Percentiles rank a stretch among this genome's conserved stretches.
Conservation (phyloP, 805 yeast genomes). For the Candida multigemmis region DNA sequence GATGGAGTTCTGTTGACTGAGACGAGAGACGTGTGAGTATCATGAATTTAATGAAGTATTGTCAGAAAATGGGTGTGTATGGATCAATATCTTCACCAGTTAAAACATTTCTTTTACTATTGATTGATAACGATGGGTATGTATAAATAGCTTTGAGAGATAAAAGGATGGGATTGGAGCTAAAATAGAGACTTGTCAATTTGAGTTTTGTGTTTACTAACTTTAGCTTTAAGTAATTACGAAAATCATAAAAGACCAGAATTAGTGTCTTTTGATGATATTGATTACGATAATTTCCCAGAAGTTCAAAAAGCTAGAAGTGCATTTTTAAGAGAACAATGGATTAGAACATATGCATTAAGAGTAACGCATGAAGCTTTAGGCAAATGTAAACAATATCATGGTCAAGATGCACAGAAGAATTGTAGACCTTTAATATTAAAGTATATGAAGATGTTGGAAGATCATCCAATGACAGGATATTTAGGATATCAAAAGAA, state of each 20-base stretch:
- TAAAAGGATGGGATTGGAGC: not conserved
- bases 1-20: too few species aligned
- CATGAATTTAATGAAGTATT: too few species aligned
- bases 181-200: constrained; percentile 3
- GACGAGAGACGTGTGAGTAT: too few species aligned
- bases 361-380: constrained; percentile 66
- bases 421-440: constrained; percentile 76
- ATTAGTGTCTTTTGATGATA: constrained; percentile 74
- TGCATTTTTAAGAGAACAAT: constrained; percentile 72
- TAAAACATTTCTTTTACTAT: constrained; percentile 4
- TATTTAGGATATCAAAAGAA: constrained; percentile 82
- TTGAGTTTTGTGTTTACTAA: constrained; percentile 4
- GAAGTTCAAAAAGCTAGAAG: constrained; percentile 68
- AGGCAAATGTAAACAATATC: constrained; percentile 65
- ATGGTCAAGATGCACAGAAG: constrained; percentile 42
- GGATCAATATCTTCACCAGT: constrained; percentile 3
- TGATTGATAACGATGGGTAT: constrained; percentile 9
- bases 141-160: constrained; percentile 3
- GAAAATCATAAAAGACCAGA: constrained; percentile 48
- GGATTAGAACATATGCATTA: constrained; percentile 60
- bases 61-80: too few species aligned
- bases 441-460: constrained; percentile 70
- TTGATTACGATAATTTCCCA: constrained; percentile 58
- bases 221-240: constrained; percentile 20
- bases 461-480: constrained; percentile 59